Conservation (phyloP, 768 basidiomycete genomes). For the Lentinula detonsa region DNA sequence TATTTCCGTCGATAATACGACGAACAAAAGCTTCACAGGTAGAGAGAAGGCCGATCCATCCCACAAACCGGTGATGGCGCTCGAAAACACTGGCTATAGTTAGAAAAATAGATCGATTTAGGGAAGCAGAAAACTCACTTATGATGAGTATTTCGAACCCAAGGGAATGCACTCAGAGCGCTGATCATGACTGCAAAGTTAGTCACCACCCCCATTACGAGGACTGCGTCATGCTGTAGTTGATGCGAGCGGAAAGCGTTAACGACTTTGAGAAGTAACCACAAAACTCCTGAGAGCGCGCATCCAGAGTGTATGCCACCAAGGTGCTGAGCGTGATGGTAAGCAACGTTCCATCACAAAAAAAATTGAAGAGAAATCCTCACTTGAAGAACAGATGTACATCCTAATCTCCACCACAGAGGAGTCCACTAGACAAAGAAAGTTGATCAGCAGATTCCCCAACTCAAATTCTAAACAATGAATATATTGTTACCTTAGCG, state of each 20-base stretch:
- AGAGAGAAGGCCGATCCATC: conserved; percentile 57
- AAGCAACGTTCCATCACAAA: conserved; percentile 6
- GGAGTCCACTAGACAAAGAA: conserved; percentile 54
- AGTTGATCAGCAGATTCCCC: neutral
- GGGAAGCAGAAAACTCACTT: conserved; percentile 41
- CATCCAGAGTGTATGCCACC: conserved; percentile 79
- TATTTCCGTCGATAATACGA: neutral
- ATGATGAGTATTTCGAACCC: conserved; percentile 77
- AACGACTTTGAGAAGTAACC: conserved; percentile 62
- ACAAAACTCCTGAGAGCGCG: conserved; percentile 61
- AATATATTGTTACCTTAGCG: conserved; percentile 46
- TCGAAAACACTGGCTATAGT: conserved; percentile 57
- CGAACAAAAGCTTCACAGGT: conserved; percentile 28
- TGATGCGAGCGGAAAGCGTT: conserved; percentile 45
- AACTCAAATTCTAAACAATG: neutral
- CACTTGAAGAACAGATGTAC: conserved; percentile 69
- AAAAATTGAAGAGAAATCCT: neutral
- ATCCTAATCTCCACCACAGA: conserved; percentile 63
- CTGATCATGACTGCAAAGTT: conserved; percentile 51
- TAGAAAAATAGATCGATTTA: neutral
- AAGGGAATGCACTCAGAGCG: conserved; percentile 64
- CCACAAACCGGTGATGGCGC: conserved; percentile 73
- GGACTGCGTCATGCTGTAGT: conserved; percentile 46
- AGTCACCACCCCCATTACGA: conserved; percentile 58
- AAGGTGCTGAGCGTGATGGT: conserved; percentile 44